These are phyloP conservation scores for Podospora bellae-mahoneyi DNA, from an alignment of 495 filamentous ascomycete species.

Conservation along the genomic window DNA sequence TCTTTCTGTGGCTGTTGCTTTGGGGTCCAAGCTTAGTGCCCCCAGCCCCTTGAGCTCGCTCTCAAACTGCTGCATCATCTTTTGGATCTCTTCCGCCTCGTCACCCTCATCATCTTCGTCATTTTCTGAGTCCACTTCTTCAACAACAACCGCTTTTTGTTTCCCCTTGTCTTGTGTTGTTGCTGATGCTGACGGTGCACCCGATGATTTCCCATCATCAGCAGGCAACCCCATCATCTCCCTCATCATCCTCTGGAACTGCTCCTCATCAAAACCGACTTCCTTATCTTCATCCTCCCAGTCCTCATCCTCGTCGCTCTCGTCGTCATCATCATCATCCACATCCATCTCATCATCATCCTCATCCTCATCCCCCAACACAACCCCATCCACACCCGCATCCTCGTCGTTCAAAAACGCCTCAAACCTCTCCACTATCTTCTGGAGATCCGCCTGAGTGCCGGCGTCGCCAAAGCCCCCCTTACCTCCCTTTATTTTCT, in stretches of 20 bases:
- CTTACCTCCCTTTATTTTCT: constrained; percentile 22
- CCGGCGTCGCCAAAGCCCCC: constrained; percentile 68
- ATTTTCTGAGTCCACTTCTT: constrained; percentile 17
- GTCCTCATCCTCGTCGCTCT: constrained; percentile 40
- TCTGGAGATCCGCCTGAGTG: constrained; percentile 77
- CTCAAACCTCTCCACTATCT: constrained; percentile 88
- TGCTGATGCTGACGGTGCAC: not conserved
- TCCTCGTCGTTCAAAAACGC: constrained; percentile 86
- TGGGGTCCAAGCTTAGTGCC: constrained; percentile 62
- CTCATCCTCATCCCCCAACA: constrained; percentile 70
- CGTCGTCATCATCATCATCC: constrained; percentile 40
- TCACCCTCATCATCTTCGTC: constrained; percentile 44
- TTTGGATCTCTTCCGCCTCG: constrained; percentile 66
- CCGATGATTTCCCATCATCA: not conserved
- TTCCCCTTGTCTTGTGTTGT: constrained; percentile 30
- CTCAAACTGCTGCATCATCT: constrained; percentile 75
- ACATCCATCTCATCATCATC: constrained; percentile 53
- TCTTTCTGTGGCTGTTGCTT: constrained; percentile 7
- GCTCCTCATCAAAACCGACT: constrained; percentile 76
- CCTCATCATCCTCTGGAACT: constrained; percentile 83
- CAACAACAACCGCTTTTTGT: constrained; percentile 16
- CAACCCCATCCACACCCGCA: constrained; percentile 74
- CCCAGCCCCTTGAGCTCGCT: constrained; percentile 74
- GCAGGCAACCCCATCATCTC: constrained; percentile 87
- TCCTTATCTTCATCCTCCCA: constrained; percentile 66